Base-by-base conservation (phyloP, 768 basidiomycete genomes). In the Plicaturopsis crispa region DNA sequence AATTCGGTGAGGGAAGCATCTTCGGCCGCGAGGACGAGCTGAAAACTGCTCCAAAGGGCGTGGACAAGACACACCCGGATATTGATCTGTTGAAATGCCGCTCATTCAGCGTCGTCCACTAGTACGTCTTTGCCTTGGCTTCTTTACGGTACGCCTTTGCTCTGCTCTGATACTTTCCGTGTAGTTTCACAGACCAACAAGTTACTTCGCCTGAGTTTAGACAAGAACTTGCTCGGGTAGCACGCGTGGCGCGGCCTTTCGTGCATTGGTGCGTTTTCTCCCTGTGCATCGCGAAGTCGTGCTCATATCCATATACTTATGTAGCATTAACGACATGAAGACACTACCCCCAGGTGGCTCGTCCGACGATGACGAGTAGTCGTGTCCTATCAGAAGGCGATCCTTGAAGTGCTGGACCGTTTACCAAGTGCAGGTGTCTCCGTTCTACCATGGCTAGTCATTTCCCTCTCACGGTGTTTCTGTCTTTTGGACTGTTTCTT, bases 81-180 rank as follows among this genome's bases (percentile, higher is more conserved):
- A 97, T 99, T 47, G 93, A 94, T 56, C 61, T 98, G 35, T 62
- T 99, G 44, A 88, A 87, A 58, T 82, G 86, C 43, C 77, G 90
- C 18, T 79, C 80, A 13, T 76, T 89, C 23, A 80, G 72, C 2
- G 87, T 93, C 2, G 54, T 71, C 0, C 70, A 80, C 46, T 54
- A 55, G 87, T 86, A 44, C 36, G 68, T 61, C 4, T 16, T 24
- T 14, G 31, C 35, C 30, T 24, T 39, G 34, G 13, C 35, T 23
- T 37, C 35, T 18, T 23, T 10, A 31, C 34, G 31, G 14, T 30
- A 26, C n/a, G 14, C 36, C 18, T 43, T 12, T 16, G 36, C 57
- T 62, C 12, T 65, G 60, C 38, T 45, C 0, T 22, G 19, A 16
- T 3, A 21, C 5, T 4, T 26, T 40, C 24, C 21, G 34, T 44